Base-by-base conservation (phyloP, 2,329 filamentous ascomycete genomes). In the Domatiomyces catenatus region DNA sequence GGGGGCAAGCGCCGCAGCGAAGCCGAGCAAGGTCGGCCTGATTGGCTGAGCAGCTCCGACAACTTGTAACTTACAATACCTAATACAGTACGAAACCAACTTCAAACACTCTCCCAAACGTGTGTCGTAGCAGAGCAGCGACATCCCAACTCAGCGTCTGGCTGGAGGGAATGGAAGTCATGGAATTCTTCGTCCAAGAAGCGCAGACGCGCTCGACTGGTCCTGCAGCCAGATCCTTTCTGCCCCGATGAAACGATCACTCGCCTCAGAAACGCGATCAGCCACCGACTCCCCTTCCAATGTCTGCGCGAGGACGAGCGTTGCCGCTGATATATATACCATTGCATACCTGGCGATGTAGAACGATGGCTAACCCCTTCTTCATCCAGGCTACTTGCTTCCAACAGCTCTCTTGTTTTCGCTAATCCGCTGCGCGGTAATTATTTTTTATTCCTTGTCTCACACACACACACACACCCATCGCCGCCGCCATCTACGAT, bases 71-170 rank as follows among this genome's bases (percentile, higher is more conserved):
- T 24, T 24, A 24, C 22, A 24, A 6, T 15, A 15, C 32, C 32
- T 15, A 12, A 39, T 15, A n/a, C n/a, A n/a, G n/a, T n/a, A 15
- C 32, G 10, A 39, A 52, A 50, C 17, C 46, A 46, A 51, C 22
- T 46, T 52, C 53, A 55, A 53, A 55, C 53, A 42, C 22, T n/a
- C 15, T 19, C 39, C 15, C 18, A 51, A 42, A 26, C 46, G 52
- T 50, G 44, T 45, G 32, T 39, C 12, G 32, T 15, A 15, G 32
- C 32, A 39, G 32, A 39, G 12, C 32, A 39, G 32, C 15, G 32
- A 39, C 5, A 4, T 4, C 32, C 32, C 32, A 39, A 15, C 12
- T 39, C 32, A 39, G 10, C 32, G 15, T 39, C 32, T 39, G 32
- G 32, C 12, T 39, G 32, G 5, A 15, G 15, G 15, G 2, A 8